Base-by-base conservation (phyloP, 805 yeast species). In the Jamesozyma rosinii region DNA sequence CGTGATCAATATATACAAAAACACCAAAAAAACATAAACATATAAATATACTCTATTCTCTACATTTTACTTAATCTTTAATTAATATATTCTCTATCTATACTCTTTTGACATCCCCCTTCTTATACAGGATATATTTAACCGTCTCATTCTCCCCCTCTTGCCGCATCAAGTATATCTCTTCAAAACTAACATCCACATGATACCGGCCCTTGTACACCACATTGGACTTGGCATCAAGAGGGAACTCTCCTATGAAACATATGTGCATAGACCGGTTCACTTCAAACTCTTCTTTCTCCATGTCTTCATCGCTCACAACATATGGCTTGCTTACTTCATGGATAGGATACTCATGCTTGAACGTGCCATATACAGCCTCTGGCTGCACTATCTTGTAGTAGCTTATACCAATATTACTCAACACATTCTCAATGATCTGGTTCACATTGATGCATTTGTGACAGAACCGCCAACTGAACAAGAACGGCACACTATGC, bases 141-240 rank as follows among this genome's bases (percentile, higher is more conserved):
- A 61, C 51, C 14, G 54, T 21, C 43, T 58, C 44, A n/a, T 47
- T 55, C 27, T 52, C 44, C 15, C 35, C n/a, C 32, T 59, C 64
- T 27, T 47, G 48, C 26, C 61, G 47, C 37, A 59, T 39, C 17
- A 62, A 49, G 39, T 54, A 57, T n/a, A 62, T 54, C 41, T 57
- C 58, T 26, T 54, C 51, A 35, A 62, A 40, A 34, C 53, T 55
- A 22, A 56, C 55, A 42, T 61, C 61, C 17, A 59, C 54, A 38
- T 61, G 64, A 41, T 50, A 61, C 31, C 55, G 54, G 9, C 65
- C 66, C 36, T 52, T 57, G 46, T 51, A 62, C 5, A 58, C 51
- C 21, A 61, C 47, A 29, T 46, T 32, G 1, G 58, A 49, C 22
- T 37, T 15, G 13, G 49, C 44, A 24, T 49, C 49, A 20, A 62